Percentiles rank a stretch among this genome's conserved stretches.
Evolutionary conservation across 1,284 basidiomycete genomes (phyloP).

Genomic region (Papiliotrema nemorosa): DNA sequence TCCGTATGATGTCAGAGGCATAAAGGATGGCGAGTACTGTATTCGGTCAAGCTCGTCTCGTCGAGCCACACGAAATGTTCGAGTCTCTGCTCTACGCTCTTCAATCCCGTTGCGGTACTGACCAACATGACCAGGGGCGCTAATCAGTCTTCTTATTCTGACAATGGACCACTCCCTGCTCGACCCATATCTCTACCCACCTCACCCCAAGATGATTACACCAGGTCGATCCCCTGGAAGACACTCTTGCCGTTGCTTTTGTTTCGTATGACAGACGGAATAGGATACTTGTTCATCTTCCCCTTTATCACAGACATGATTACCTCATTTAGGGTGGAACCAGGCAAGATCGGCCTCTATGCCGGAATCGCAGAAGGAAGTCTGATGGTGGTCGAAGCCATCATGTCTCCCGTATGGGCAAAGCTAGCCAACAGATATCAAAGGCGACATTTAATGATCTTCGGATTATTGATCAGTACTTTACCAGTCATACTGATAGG

Average conservation of each 20-base stretch:
- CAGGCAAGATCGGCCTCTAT: slow-evolving; percentile 25
- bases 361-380: slow-evolving; percentile 23
- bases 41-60: too few relatives aligned
- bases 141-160: too few relatives aligned
- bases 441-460: slow-evolving; percentile 14
- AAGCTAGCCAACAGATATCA: slow-evolving; percentile 22
- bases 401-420: slow-evolving; percentile 21
- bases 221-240: slow-evolving; percentile 20
- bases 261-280: slow-evolving; percentile 18
- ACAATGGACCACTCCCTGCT: too few relatives aligned
- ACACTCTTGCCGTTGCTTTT: slow-evolving; percentile 18
- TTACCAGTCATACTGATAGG: slow-evolving; percentile 14
- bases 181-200: too few relatives aligned
- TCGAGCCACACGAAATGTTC: too few relatives aligned
- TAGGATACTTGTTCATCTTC: slow-evolving; percentile 22
- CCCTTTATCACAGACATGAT: slow-evolving; percentile 29
- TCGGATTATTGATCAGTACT: slow-evolving; percentile 11
- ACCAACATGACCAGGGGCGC: too few relatives aligned
- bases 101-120: too few relatives aligned
- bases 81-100: too few relatives aligned
- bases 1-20: too few relatives aligned
- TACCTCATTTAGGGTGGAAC: slow-evolving; percentile 18
- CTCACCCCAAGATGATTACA: too few relatives aligned
- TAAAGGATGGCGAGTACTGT: too few relatives aligned
- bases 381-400: slow-evolving; percentile 26